Base-by-base conservation (phyloP, 2,329 filamentous ascomycete species). In the Microdochium trichocladiopsis region DNA sequence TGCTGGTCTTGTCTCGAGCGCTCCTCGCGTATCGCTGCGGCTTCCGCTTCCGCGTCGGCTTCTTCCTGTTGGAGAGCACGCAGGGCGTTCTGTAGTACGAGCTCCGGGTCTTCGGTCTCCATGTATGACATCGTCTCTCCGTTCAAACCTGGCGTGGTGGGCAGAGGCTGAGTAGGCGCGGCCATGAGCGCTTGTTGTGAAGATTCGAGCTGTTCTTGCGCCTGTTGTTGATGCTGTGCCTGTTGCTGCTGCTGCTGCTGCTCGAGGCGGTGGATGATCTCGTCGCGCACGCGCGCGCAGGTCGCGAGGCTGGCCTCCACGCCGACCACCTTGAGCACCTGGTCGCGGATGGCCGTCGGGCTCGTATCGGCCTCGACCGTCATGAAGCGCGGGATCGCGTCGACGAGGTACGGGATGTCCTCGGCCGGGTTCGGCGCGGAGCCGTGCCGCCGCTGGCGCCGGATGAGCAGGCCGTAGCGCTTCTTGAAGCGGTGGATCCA, bases 401-500 rank as follows among this genome's bases (percentile, higher is more conserved):
- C 81, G 60, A 80, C 73, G 2, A 86, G 71, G 63, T 85, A 86
- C 47, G 72, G 71, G 28, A 86, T 74, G 58, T 84, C 79, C 51
- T 80, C 75, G 45, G 77, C 77, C 1, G 73, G 71, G 57, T 79
- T 76, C 18, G 70, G 70, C 1, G 69, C 71, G 49, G 74, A 74
- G 21, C 73, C 73, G 57, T 76, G 75, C 1, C 79, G 74, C 21
- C 79, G 75, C 58, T 82, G 79, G 50, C 80, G 76, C 33, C 79
- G 65, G 48, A 83, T 75, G 18, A 84, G 69, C 16, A 84, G 69
- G 0, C 80, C 79, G 54, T 84, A 84, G 11, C 80, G 74, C 63
- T 83, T 83, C 67, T 84, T 84, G 68, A 84, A 84, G 33, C 80
- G 74, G 58, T 84, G 80, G 53, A 84, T 83, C 80, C 80, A 84